phyloP scores from a whole-genome alignment of 257 asterid species.

The Jaltomata sinuosa region DNA sequence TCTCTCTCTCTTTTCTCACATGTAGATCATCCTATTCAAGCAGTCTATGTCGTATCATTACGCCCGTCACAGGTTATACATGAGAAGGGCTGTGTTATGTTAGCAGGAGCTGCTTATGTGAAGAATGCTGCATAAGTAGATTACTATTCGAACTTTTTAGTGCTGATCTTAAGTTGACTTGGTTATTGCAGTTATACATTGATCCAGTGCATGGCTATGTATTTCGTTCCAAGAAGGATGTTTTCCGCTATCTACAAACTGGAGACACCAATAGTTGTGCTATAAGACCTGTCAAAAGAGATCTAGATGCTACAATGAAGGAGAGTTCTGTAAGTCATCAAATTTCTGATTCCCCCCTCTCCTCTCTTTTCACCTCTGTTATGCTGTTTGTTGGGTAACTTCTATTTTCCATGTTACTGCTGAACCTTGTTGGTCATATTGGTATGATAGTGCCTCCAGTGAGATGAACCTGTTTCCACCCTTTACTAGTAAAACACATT shows the following conservation, averaged over 20 bases:
- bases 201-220: constrained; percentile 57
- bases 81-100: neutral
- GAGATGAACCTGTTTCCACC: neutral
- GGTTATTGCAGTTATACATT: constrained; percentile 40
- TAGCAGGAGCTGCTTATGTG: neutral
- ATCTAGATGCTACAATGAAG: constrained; percentile 6
- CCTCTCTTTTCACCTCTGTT: neutral
- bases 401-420: neutral
- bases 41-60: neutral
- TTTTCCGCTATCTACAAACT: constrained; percentile 42
- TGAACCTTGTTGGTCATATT: neutral
- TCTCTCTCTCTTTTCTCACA: neutral
- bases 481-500: neutral
- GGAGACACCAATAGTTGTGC: constrained; percentile 40
- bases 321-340: constrained; percentile 18
- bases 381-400: neutral
- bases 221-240: constrained; percentile 61
- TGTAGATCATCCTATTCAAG: neutral
- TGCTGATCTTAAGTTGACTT: neutral
- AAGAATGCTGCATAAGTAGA: neutral
- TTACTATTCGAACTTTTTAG: neutral
- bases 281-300: constrained; percentile 37
- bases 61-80: neutral
- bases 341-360: neutral
- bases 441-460: neutral